Base-by-base conservation (phyloP, 1,139 yeast species). In the Debaryomyces subglobosus region DNA sequence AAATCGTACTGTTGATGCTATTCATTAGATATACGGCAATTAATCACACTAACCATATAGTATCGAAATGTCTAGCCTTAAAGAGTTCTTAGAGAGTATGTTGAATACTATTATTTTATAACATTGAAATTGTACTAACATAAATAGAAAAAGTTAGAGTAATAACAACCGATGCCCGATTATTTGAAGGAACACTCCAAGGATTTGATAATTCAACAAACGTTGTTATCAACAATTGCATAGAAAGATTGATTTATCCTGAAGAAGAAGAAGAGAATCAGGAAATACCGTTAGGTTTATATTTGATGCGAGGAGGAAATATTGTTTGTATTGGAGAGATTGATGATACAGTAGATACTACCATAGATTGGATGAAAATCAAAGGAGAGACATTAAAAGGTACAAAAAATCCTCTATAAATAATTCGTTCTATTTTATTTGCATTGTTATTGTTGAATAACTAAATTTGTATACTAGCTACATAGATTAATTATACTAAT, bases 151-250 rank as follows among this genome's bases (percentile, higher is more conserved):
- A 74, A 55, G 92, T 91, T 10, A 78, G 87, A 48, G 80, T 91
- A 10, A 76, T 92, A 47, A 86, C 96, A n/a, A 81, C 95, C 2
- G 96, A 89, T 61, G 97, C 96, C 16, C 72, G 91, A 48, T 71
- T 82, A 51, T 81, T 85, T 49, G 77, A 81, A 63, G 98, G 97
- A 1, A 74, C 68, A 24, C 77, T 92, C 36, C 85, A 85, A 62
- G 96, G 97, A 18, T 91, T 78, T 60, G 98, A 92, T 64, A 85
- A 86, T 58, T 75, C 86, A 44, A 86, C 96, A 24, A 92, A 92
- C 61, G 61, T 92, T 18, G 76, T 90, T 37, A 71, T 92, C 38
- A 68, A 84, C 7, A 68, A 77, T 30, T 77, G 94, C n/a, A 65
- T 77, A 32, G 94, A 88, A 61, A 61, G 80, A 37, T 62, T 79